Evolutionary conservation across 2,329 filamentous ascomycete genomes (phyloP).

Genomic region (Rutstroemia sydowiana): DNA sequence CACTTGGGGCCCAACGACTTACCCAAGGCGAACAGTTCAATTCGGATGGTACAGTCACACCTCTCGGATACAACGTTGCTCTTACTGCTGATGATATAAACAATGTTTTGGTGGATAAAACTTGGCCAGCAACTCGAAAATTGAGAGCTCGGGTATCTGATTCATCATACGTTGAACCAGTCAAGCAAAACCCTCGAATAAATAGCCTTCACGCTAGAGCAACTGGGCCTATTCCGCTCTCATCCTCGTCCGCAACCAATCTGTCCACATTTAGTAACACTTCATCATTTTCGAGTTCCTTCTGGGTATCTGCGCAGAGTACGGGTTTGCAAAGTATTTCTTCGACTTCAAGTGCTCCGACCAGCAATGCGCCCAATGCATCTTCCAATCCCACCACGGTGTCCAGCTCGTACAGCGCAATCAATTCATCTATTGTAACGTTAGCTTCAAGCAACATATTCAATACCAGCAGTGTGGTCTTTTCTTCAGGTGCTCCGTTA

Average conservation of each 20-base stretch:
- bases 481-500: too few species aligned
- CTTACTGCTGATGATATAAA: neutral
- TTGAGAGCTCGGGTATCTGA: neutral
- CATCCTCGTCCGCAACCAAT: neutral
- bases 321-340: neutral
- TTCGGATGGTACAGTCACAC: neutral
- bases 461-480: too few species aligned
- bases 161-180: neutral
- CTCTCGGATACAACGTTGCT: neutral
- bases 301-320: neutral
- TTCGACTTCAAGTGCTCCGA: neutral
- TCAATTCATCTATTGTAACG: too few species aligned
- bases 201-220: neutral
- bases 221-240: neutral
- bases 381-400: neutral
- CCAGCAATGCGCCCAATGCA: neutral
- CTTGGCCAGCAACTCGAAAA: neutral
- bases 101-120: neutral
- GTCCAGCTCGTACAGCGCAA: too few species aligned
- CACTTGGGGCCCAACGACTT: neutral
- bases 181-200: neutral
- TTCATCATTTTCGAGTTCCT: neutral
- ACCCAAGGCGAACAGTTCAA: neutral
- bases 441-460: too few species aligned
- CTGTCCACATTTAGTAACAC: neutral